Percentiles rank a stretch among this genome's conserved stretches.
Evolutionary conservation across 108 stramenopile species (phyloP).

Genomic region (Licmophora abbreviata): DNA sequence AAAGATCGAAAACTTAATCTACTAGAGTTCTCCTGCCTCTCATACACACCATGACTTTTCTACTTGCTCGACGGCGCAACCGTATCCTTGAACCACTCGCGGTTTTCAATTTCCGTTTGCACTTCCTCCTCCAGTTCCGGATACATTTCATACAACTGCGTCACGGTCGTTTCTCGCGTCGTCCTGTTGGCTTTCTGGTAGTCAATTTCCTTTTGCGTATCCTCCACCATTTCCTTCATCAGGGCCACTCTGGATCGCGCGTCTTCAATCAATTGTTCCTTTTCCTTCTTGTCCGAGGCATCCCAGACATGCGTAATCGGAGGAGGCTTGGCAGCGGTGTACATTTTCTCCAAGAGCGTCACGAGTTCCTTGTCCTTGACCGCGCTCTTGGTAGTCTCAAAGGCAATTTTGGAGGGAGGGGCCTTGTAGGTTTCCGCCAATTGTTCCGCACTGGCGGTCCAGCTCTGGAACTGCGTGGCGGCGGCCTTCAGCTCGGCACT

Average conservation of each 20-base stretch:
- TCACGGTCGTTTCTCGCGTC: conserved; percentile 54
- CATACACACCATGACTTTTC: too few species aligned
- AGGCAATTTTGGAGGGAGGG: conserved; percentile 72
- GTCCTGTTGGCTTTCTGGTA: conserved; percentile 68
- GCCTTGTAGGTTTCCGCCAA: conserved; percentile 78
- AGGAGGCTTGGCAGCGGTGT: conserved; percentile 47
- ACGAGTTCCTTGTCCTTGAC: conserved; percentile 72
- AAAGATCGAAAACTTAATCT: too few species aligned
- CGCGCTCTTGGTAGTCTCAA: conserved; percentile 54
- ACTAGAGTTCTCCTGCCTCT: too few species aligned
- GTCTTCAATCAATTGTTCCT: conserved; percentile 63
- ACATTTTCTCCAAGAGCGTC: conserved; percentile 61
- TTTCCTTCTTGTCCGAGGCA: conserved; percentile 55
- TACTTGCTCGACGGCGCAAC: too few species aligned
- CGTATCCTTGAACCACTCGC: conserved; percentile 89
- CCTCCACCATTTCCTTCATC: conserved; percentile 49
- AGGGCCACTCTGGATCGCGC: conserved; percentile 53
- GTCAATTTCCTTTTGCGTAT: conserved; percentile 44
- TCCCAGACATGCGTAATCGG: conserved; percentile 65
- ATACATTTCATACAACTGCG: conserved; percentile 73
- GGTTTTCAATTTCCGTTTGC: conserved; percentile 76
- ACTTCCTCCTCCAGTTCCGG: conserved; percentile 85
- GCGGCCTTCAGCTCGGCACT: conserved; percentile 62
- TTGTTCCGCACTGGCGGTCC: conserved; percentile 72
- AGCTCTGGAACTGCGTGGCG: conserved; percentile 68